Base-by-base conservation (phyloP, 2,329 filamentous ascomycete genomes). In the Cladobotryum protrusum region DNA sequence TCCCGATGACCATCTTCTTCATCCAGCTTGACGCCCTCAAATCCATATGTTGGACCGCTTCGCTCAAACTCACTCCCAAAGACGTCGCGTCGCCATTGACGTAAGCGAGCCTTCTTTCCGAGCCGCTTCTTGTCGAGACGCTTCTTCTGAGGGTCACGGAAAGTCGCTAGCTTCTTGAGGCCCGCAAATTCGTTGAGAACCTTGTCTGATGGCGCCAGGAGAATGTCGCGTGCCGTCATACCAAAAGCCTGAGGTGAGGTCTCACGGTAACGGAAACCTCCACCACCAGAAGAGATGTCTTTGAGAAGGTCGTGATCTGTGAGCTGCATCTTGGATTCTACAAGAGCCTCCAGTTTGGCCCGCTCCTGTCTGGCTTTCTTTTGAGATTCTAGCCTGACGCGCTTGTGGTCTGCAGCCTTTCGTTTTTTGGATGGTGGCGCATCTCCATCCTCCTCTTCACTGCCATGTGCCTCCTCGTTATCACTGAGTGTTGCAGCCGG, bases 111-210 rank as follows among this genome's bases (percentile, higher is more conserved):
- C 73, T 97, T 97, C 80, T 97, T 99, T 56, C 89, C 87, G 29
- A 97, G 77, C 60, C 81, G 79, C 76, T 95, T 96, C 72, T 84
- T 83, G 64, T 99, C 93, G 61, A 85, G 87, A 58, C 79, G 78
- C 77, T 97, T 97, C 78, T 95, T 93, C 61, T 91, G 87, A 3
- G 77, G 74, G 64, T 96, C 91, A 50, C 93, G 81, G 74, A 93
- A 99, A 5, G 87, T 77, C 4, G 92, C 91, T 52, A 96, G 80
- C 72, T 96, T 97, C 78, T 99, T 99, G 62, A 99, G 74, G 6
- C 93, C 92, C 5, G 86, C 92, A 63, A 86, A 99, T 57, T 91
- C 78, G 68, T 99, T 99, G 56, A 99, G 81, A 48, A 85, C 83
- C 43, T 82, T 75, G 71, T 99, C 93, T 41, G 86, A 86, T 1